Evolutionary conservation across 2,329 filamentous ascomycete genomes (phyloP), one percentile per base, ranked within the genome.

Genomic region (Grosmannia penicillata): DNA sequence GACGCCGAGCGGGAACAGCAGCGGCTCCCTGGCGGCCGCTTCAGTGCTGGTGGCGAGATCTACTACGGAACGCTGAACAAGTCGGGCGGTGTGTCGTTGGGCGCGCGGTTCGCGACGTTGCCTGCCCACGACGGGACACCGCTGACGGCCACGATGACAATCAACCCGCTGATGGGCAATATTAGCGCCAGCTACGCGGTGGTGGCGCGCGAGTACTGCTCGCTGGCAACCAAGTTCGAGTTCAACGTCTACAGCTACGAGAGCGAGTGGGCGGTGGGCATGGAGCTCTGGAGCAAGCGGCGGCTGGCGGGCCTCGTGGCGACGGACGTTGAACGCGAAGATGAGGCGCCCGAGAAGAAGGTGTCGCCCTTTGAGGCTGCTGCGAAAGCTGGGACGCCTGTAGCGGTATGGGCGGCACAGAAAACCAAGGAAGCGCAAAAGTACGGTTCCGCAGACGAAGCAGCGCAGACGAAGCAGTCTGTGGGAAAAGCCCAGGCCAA

Each of bases 211-310:
- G 73, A 73, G 25, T 76, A 85, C 50, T 74, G 93, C 48, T 82
- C 85, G 10, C 70, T 98, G 36, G 91, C 86, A 46, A 93, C 86
- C 18, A 77, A 82, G 36, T 89, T 96, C 61, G 86, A 93, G 53
- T 98, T 98, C 61, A 98, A 98, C 52, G 82, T 95, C 36, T 96
- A 95, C 60, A 94, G 85, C 55, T 98, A 95, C 63, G 91, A 98
- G 63, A 94, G 85, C 53, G 82, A 91, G 42, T 80, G 94, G 66
- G 79, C 86, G 21, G 72, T 96, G 19, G 91, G 91, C 13, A 83
- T 85, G 62, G 91, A 98, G 61, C 65, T 96, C 31, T 98, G 91
- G 89, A 77, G 83, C 51, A 79, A 75, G 50, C 65, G 65, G 44
- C 58, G 62, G 15, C 54, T 59, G 30, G 54, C 57, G 49, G 58